Evolutionary conservation across 1,139 yeast genomes (phyloP).

Genomic region (Diutina scorzettiae): DNA sequence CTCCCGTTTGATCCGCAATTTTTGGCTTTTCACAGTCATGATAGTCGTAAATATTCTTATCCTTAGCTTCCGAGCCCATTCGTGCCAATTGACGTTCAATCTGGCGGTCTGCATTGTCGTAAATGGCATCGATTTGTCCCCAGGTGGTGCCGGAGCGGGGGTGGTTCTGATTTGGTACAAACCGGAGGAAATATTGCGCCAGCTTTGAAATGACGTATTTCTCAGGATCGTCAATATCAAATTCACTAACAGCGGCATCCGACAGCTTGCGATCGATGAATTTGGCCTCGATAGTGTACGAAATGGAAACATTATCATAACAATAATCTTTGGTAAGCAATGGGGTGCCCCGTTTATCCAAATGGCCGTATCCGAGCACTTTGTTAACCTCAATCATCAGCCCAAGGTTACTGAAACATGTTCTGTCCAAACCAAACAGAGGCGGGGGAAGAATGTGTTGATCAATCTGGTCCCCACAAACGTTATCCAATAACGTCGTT

Average conservation of each 20-base stretch:
- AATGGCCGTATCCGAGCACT: conserved; percentile 33
- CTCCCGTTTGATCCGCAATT: background rate
- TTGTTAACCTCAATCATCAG: conserved; percentile 26
- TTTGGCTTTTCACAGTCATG: background rate
- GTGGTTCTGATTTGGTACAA: conserved; percentile 17
- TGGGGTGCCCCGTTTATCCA: conserved; percentile 31
- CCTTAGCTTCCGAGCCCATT: background rate
- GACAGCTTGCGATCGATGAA: conserved; percentile 2
- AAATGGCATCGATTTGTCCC: background rate
- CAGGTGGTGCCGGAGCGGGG: background rate
- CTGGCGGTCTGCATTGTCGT: background rate
- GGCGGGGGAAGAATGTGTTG: conserved; percentile 55
- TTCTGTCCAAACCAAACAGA: conserved; percentile 45
- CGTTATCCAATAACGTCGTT: conserved; percentile 39
- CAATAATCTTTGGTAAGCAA: conserved; percentile 29
- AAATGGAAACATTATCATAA: conserved; percentile 29
- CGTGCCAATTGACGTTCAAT: background rate
- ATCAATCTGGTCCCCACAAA: conserved; percentile 41
- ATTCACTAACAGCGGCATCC: conserved; percentile 18
- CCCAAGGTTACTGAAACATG: conserved; percentile 26
- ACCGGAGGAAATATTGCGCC: conserved; percentile 28
- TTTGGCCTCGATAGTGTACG: conserved; percentile 34
- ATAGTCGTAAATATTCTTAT: background rate
- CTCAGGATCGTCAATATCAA: conserved; percentile 29
- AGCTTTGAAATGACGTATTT: conserved; percentile 27